Evolutionary conservation across 1,284 basidiomycete genomes (phyloP), one percentile per base, ranked within the genome.

Genomic region (Chalciporus sp.): DNA sequence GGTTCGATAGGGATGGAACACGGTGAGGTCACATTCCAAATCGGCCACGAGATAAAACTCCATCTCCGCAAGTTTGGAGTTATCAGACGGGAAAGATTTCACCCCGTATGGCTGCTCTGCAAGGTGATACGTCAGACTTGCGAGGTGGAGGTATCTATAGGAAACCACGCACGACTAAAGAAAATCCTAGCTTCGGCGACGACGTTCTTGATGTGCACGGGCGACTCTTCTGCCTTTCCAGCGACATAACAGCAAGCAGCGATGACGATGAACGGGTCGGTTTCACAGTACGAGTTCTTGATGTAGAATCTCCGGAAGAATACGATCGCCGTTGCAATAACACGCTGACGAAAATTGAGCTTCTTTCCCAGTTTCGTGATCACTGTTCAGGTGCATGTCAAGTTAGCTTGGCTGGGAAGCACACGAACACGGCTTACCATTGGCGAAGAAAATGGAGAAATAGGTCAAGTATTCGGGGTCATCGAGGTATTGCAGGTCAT

Each of bases 1-100:
- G 0, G 92, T 90, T 42, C 93, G 86, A 73, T 98, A 99, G 0
- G 96, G 95, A 70, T 98, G 96, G 70, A 94, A 98, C 7, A 98
- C 81, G 47, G 90, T 84, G 40, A 99, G 77, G 72, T 98, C 94
- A 66, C 96, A 98, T 71, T 97, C 94, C 40, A 99, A 83, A 69
- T 99, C 96, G 65, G 94, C 94, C 19, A 99, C 85, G 12, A 99
- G 84, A 73, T 98, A 98, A 74, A 98, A 98, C 71, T 98, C 96
- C 95, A 98, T 98, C 71, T 98, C 95, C 5, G 95, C 96, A 6
- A 99, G 76, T 66, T 93, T 94, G n/a, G 88, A 83, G 61, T 94
- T 88, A 67, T 98, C 94, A 0, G 86, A 82, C 0, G 92, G 86
- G 64, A 96, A 94, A 31, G 82, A 74, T 66, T 90, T 89, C 64